Conservation (phyloP, 2,329 filamentous ascomycete genomes). For the Anisogramma anomala region DNA sequence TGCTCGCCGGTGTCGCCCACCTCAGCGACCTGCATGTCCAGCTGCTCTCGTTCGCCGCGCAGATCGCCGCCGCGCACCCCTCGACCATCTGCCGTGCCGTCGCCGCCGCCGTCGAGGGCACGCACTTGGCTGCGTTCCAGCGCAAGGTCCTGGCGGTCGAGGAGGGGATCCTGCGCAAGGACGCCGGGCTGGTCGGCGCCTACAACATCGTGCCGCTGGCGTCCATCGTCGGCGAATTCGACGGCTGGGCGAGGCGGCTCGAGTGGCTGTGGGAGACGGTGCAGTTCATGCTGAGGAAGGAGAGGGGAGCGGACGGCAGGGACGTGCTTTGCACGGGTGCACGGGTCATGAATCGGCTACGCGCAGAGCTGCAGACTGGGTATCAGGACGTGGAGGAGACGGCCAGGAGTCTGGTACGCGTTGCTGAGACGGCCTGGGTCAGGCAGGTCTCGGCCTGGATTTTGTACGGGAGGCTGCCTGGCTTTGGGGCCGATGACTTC, state of each 20-base stretch:
- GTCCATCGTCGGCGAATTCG: constrained; percentile 70
- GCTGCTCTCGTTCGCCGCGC: constrained; percentile 54
- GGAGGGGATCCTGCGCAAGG: constrained; percentile 59
- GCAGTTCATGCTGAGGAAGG: constrained; percentile 49
- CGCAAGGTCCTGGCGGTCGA: constrained; percentile 78
- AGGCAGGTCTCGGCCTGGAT: constrained; percentile 86
- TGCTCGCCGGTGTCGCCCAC: constrained; percentile 65
- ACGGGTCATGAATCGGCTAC: constrained; percentile 63
- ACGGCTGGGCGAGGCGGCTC: constrained; percentile 73
- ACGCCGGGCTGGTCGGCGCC: constrained; percentile 72
- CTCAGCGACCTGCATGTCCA: constrained; percentile 68
- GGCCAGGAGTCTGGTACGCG: constrained; percentile 57
- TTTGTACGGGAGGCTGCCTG: constrained; percentile 72
- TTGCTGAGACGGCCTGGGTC: constrained; percentile 83
- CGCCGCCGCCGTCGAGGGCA: constrained; percentile 61
- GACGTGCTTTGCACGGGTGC: constrained; percentile 49
- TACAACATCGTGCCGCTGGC: constrained; percentile 91
- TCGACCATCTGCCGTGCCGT: constrained; percentile 83
- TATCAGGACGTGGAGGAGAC: constrained; percentile 76
- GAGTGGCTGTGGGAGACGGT: constrained; percentile 74
- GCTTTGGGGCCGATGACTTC: constrained; percentile 71
- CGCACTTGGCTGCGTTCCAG: constrained; percentile 72
- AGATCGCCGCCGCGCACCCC: constrained; percentile 57
- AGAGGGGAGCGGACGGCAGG: constrained; percentile 14
- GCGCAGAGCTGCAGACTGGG: constrained; percentile 70